Base-by-base conservation (phyloP, 23 red algal species). In the Gracilaria domingensis region DNA sequence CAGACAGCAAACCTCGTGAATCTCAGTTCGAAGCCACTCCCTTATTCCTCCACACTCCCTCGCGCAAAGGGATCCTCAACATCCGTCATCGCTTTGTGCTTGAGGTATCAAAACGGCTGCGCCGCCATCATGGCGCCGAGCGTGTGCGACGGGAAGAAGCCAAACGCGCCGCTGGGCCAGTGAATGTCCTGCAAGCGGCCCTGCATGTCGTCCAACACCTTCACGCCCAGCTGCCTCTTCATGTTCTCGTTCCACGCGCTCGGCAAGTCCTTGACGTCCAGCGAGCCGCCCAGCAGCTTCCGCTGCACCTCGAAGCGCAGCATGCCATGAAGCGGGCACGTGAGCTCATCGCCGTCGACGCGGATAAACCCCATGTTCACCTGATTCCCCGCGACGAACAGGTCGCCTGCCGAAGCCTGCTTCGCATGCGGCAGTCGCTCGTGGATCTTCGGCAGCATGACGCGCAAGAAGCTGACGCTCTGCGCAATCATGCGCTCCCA, bases 131-230 rank as follows among this genome's bases (percentile, higher is more conserved):
- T 95, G 7, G 93, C 93, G 6, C 93, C 93, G 24, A 95, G 75
- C 9, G 93, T 81, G 69, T 95, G 89, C 51, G 93, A 90, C 0
- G 93, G 93, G 53, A 95, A 95, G 58, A 89, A 95, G 34, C 93
- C 93, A 64, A 89, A 90, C 38, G 93, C 83, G 12, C 66, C 67
- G 20, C 81, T 78, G 7, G 75, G 85, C 93, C 93, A 95, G 39
- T 95, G 93, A 69, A 95, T 87, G 67, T 95, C 93, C 93, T 95
- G 93, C 16, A 95, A 56, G 57, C 80, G 76, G 25, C 93, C 93
- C 0, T 34, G 21, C 26, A 38, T 80, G 48, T 95, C 84, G 20
- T 30, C 25, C 24, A 45, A 34, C 65, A 87, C 80, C 56, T 85
- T 77, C 13, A 95, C 71, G 38, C 93, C 93, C 24, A 95, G 30